Percentiles rank a stretch among this genome's conserved stretches.
These are phyloP conservation scores for Arxiozyma telluris DNA, from an alignment of 1,139 yeast genomes.

Conservation along the genomic window DNA sequence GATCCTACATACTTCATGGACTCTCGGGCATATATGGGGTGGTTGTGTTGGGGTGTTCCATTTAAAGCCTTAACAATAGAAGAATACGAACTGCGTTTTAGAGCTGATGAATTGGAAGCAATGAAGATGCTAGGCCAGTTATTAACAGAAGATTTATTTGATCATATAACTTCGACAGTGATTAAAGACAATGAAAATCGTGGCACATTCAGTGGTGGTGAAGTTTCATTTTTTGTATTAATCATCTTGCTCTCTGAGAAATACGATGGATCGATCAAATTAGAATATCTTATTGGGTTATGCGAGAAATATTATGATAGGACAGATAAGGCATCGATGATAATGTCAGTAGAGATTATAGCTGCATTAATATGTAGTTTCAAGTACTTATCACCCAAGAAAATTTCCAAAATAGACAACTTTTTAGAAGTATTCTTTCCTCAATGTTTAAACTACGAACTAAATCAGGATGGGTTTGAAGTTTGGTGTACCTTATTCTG, in stretches of 20 bases:
- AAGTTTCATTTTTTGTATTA: conserved; percentile 46
- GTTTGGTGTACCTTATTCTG: conserved; percentile 74
- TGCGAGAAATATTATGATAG: conserved; percentile 43
- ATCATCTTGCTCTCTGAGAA: conserved; percentile 40
- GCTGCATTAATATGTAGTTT: conserved; percentile 50
- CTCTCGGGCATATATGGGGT: conserved; percentile 50
- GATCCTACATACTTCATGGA: conserved; percentile 50
- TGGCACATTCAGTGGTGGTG: conserved; percentile 51
- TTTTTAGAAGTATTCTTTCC: conserved; percentile 39
- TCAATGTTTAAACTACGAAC: conserved; percentile 44
- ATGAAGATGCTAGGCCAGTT: conserved; percentile 38
- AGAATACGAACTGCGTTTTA: conserved; percentile 32
- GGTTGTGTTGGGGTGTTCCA: conserved; percentile 68
- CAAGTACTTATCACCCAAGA: conserved; percentile 31
- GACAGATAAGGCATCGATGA: conserved; percentile 58
- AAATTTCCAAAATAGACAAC: conserved; percentile 36
- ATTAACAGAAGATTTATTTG: conserved; percentile 53
- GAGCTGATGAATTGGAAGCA: conserved; percentile 35
- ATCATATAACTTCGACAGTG: conserved; percentile 44
- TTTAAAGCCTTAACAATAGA: conserved; percentile 36
- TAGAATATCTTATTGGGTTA: conserved; percentile 40
- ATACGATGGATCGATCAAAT: conserved; percentile 25
- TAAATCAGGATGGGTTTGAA: conserved; percentile 66
- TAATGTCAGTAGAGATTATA: conserved; percentile 51
- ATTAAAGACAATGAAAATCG: conserved; percentile 59